Evolutionary conservation across 2,329 filamentous ascomycete genomes (phyloP), one percentile per base, ranked within the genome.

Genomic region (Claviceps spartinae): DNA sequence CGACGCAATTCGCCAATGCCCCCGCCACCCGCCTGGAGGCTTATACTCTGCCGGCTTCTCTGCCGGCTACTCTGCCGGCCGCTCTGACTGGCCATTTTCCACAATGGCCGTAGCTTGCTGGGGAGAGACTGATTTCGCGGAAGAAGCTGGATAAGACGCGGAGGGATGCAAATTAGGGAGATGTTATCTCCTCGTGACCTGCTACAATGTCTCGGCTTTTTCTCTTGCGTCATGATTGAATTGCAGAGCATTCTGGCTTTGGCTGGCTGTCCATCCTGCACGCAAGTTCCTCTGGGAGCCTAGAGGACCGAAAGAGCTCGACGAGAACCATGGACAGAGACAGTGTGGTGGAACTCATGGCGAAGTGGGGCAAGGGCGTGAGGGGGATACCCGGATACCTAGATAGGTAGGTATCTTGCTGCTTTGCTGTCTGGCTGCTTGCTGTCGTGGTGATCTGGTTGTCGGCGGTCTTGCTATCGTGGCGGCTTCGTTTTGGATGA

Each of bases 311-410:
- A 34, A 34, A 9, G 26, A 30, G 26, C 26, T 30, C 26, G 26
- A 30, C 26, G 26, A 30, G 26, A 26, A 30, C 26, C 26, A 11
- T 34, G 30, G 30, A 34, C 14, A 41, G 44, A 47, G 45, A 47
- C 45, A 47, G 44, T 46, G 30, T n/a, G 45, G 45, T 47, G 45
- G 45, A 50, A 41, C 47, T 16, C 22, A 14, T n/a, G 41, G 52
- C 51, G 49, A 49, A 51, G 30, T 54, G 49, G 52, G 49, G 30
- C 40, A 38, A 49, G 52, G 48, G 49, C 20, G 47, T 36, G 14
- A 49, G 24, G 43, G 9, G 9, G 9, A 24, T 24, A 24, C 24
- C 24, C 1, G 24, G 24, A 24, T 24, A 24, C 24, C 24, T 26
- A 26, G 1, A 9, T 30, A 30, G 43, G 37, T 14, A n/a, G n/a